Evolutionary conservation across 2,329 filamentous ascomycete species (phyloP).

Genomic region (Ophiostoma ips): DNA sequence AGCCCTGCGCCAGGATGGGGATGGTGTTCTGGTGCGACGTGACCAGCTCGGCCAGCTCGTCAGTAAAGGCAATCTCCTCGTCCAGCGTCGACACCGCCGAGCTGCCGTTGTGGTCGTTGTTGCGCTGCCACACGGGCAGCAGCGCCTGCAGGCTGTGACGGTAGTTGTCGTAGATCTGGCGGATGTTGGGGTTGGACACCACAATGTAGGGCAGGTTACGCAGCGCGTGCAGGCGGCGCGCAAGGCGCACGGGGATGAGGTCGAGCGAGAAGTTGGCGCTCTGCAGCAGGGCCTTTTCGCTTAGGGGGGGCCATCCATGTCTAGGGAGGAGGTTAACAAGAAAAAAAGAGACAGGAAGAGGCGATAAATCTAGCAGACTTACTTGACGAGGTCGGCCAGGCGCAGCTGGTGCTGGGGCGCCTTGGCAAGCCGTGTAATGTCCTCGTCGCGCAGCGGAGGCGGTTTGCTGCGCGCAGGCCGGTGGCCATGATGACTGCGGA

Average conservation of each 20-base stretch:
- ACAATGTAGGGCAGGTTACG: slow-evolving; percentile 95
- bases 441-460: slow-evolving; percentile 42
- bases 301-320: slow-evolving; percentile 74
- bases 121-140: slow-evolving; percentile 59
- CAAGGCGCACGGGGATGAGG: slow-evolving; percentile 80
- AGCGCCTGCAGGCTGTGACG: slow-evolving; percentile 83
- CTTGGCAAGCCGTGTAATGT: slow-evolving; percentile 65
- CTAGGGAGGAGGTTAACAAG: too few species aligned
- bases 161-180: slow-evolving; percentile 91
- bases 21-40: slow-evolving; percentile 92
- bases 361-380: too few species aligned
- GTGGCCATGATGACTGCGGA: background rate
- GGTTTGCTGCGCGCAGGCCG: background rate
- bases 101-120: background rate
- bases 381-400: slow-evolving; percentile 74
- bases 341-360: too few species aligned
- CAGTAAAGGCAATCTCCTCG: slow-evolving; percentile 82
- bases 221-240: slow-evolving; percentile 83
- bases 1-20: slow-evolving; percentile 77
- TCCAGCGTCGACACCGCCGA: slow-evolving; percentile 50
- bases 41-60: slow-evolving; percentile 88
- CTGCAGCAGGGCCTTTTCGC: slow-evolving; percentile 62
- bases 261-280: slow-evolving; percentile 94
- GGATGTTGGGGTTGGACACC: slow-evolving; percentile 92
- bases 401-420: slow-evolving; percentile 70